Evolutionary conservation across 805 yeast genomes (phyloP).

Genomic region (Kodamaea leandrae): DNA sequence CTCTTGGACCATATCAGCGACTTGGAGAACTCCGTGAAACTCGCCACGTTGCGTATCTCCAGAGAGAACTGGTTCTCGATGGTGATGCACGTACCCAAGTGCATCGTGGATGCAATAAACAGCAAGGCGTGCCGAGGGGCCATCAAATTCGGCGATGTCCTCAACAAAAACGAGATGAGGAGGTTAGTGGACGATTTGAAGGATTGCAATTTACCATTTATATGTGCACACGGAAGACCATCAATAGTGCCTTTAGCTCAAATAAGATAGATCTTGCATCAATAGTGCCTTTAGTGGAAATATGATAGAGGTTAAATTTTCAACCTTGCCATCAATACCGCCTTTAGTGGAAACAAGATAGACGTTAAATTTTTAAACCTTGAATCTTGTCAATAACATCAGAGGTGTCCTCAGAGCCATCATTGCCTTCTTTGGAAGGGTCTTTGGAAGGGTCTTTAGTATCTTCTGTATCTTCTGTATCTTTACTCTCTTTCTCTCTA

Average conservation of each 20-base stretch:
- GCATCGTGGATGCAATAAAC: conserved; percentile 50
- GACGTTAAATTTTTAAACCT: neutral
- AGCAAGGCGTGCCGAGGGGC: conserved; percentile 68
- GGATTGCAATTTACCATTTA: conserved; percentile 60
- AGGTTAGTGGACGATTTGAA: conserved; percentile 42
- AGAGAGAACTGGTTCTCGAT: conserved; percentile 20
- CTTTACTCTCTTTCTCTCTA: neutral
- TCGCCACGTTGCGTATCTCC: conserved; percentile 3
- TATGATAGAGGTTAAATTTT: too few species aligned
- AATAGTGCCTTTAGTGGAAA: neutral
- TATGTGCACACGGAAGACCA: conserved; percentile 88
- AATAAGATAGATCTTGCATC: too few species aligned
- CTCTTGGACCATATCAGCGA: conserved; percentile 47
- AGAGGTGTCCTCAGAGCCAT: neutral
- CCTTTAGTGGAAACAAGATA: too few species aligned
- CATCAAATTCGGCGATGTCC: conserved; percentile 64
- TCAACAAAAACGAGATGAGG: conserved; percentile 45
- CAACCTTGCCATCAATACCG: too few species aligned
- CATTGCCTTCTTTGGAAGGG: neutral
- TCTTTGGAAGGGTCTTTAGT: neutral
- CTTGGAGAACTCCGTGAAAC: conserved; percentile 31
- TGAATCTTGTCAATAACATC: neutral
- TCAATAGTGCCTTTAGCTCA: conserved; percentile 42
- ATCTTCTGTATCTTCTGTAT: neutral
- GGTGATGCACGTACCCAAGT: conserved; percentile 43